Conservation (phyloP, 257 asterid genomes). For the Nicotiana tomentosiformis region DNA sequence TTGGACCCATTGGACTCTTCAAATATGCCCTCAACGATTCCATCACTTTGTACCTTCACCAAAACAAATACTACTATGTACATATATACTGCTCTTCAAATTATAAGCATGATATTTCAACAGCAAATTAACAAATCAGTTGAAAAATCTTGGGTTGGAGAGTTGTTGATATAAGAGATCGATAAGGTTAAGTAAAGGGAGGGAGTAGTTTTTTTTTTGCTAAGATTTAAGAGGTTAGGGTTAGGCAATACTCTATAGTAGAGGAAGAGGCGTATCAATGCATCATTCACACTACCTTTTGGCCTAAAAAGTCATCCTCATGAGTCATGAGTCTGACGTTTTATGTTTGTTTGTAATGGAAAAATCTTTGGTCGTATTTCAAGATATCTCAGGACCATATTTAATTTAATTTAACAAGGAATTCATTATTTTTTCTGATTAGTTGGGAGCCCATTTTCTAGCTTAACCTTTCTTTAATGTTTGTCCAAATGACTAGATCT, state of each 20-base stretch:
- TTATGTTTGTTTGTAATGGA: constrained; percentile 1
- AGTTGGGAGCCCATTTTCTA: not conserved
- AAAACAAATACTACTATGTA: not conserved
- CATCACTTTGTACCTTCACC: not conserved
- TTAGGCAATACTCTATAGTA: not conserved
- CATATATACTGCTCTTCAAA: too few relatives aligned
- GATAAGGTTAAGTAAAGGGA: too few relatives aligned
- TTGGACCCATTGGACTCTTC: constrained; percentile 15
- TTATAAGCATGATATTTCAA: too few relatives aligned
- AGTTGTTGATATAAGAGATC: too few relatives aligned
- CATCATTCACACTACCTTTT: not conserved
- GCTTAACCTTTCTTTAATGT: not conserved
- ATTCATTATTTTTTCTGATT: not conserved
- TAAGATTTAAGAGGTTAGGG: too few relatives aligned
- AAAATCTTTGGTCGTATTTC: not conserved
- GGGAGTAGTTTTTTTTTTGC: too few relatives aligned
- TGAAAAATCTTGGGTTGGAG: too few relatives aligned
- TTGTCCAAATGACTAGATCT: not conserved
- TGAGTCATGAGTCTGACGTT: not conserved
- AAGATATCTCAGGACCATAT: not conserved
- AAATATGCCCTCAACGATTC: not conserved
- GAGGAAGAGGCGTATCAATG: not conserved
- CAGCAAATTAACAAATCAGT: too few relatives aligned
- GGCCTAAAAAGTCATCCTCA: not conserved
- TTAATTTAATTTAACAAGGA: not conserved